These are phyloP conservation scores for Tremella yokohamensis DNA, from an alignment of 768 basidiomycete species.

Conservation along the genomic window DNA sequence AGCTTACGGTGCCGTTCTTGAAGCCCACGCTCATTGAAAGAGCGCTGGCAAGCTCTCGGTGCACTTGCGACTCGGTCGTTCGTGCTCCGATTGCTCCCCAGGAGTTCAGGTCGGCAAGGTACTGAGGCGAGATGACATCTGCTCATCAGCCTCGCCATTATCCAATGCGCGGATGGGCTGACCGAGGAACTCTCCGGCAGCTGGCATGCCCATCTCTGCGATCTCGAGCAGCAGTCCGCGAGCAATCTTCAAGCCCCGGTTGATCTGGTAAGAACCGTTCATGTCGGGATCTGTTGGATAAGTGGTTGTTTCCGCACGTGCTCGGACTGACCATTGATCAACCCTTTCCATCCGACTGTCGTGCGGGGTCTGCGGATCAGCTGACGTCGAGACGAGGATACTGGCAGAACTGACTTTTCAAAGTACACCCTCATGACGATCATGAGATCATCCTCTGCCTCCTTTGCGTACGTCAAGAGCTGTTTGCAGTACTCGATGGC, in stretches of 20 bases:
- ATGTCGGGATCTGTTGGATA: conserved; percentile 68
- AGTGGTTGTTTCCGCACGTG: too few species aligned
- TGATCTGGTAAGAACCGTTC: conserved; percentile 88
- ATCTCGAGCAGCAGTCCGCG: conserved; percentile 82
- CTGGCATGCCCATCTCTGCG: conserved; percentile 82
- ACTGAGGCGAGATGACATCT: conserved; percentile 54
- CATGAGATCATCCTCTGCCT: conserved; percentile 75
- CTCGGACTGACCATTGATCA: conserved; percentile 68
- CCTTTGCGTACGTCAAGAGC: conserved; percentile 73
- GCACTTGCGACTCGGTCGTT: conserved; percentile 52
- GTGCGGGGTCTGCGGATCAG: conserved; percentile 58
- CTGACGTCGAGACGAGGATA: neutral
- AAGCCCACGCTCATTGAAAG: conserved; percentile 96
- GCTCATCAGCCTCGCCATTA: neutral
- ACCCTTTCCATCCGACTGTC: conserved; percentile 97
- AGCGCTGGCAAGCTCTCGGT: conserved; percentile 53
- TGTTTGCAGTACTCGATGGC: conserved; percentile 82
- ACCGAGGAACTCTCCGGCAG: conserved; percentile 90
- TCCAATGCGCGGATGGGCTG: conserved; percentile 12
- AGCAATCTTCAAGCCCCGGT: conserved; percentile 86
- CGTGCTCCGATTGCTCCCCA: conserved; percentile 65
- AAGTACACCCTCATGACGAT: conserved; percentile 99
- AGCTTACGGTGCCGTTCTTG: conserved; percentile 78
- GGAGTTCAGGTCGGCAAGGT: conserved; percentile 51
- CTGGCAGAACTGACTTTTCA: conserved; percentile 61